Base-by-base conservation (phyloP, 305 asterid species). In the Solanum hybrid region DNA sequence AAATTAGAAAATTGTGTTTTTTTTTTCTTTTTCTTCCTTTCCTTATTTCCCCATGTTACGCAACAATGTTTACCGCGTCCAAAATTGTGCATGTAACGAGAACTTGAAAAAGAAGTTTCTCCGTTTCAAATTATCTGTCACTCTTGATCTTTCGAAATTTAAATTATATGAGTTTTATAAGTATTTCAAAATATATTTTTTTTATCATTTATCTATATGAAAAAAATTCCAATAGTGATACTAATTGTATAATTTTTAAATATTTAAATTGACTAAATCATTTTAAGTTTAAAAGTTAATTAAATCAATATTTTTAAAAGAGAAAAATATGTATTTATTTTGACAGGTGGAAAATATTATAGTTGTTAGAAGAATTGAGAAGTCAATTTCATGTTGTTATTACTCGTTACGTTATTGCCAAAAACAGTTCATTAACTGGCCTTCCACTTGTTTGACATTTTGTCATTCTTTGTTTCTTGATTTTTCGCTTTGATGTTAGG, bases 201-300 rank as follows among this genome's bases (percentile, higher is more conserved):
- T 68, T 2, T 33, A n/a, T 3, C 0, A 2, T 3, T 9, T 68
- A 4, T 68, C 2, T 2, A n/a, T 3, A 65, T n/a, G 27, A 65
- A n/a, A n/a, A n/a, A 1, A 0, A 0, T 22, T 3, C 2, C 2
- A 9, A 5, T 10, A 22, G 2, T 22, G 10, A 68, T 65, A n/a
- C 1, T n/a, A 1, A 22, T n/a, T 3, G 5, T 68, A 24, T 26
- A 10, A 24, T 72, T 24, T 10, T 70, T 24, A 70, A 70, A 22
- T n/a, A 68, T 10, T 65, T 68, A n/a, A 4, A 61, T 10, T 38
- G 45, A 38, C 4, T 38, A 38, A 38, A 38, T 38, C 13, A 10
- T 0, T 10, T 6, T 36, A 36, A 36, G 9, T 36, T 36, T 36
- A 36, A 36, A 36, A 36, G 38, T 38, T 38, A 38, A 38, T 38